Evolutionary conservation across 2,329 filamentous ascomycete genomes (phyloP), one percentile per base, ranked within the genome.

Genomic region (Alternaria tenuissima): DNA sequence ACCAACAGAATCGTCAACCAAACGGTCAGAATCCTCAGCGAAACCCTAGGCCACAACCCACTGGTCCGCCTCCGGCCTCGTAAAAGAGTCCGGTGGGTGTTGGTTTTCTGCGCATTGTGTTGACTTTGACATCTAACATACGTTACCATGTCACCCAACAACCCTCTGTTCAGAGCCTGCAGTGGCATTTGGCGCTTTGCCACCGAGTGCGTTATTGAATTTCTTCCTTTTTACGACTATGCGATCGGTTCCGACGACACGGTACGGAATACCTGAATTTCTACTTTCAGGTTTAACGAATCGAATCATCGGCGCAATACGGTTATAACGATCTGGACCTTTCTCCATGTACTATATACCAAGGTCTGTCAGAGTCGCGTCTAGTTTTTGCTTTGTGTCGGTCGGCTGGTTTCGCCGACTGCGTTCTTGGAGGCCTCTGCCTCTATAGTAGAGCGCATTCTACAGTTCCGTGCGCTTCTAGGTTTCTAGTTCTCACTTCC

Each of bases 341-440:
- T 73, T 62, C 63, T 67, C 69, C 71, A 63, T 78, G 76, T 78
- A 77, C 68, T 78, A 76, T 76, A 76, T 76, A 67, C 61, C 73
- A 71, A 72, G 73, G 74, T 70, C 69, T 70, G 56, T 62, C 56
- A 59, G 59, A 62, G 44, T 58, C 67, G 62, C 63, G 67, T 72
- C 66, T 71, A 65, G 57, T 64, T 64, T 65, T 60, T 59, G 57
- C 61, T 66, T 65, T 59, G 65, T 67, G 62, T 69, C 68, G 71
- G 65, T 68, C 49, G 67, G 72, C 67, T 67, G 68, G 69, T 64
- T 63, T 68, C 59, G 65, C 70, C 66, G 68, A 64, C 57, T 63
- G 59, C 46, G 30, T 67, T 65, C 53, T 61, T 54, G 61, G 53
- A 52, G 61, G 53, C 52, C 30, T 59, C 51, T 59, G 57, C 61